A percentile compares a stretch with the other conserved stretches of the same genome.
These are phyloP conservation scores for Lasiodiplodia theobromae DNA, from an alignment of 2,329 filamentous ascomycete species.

Conservation along the genomic window DNA sequence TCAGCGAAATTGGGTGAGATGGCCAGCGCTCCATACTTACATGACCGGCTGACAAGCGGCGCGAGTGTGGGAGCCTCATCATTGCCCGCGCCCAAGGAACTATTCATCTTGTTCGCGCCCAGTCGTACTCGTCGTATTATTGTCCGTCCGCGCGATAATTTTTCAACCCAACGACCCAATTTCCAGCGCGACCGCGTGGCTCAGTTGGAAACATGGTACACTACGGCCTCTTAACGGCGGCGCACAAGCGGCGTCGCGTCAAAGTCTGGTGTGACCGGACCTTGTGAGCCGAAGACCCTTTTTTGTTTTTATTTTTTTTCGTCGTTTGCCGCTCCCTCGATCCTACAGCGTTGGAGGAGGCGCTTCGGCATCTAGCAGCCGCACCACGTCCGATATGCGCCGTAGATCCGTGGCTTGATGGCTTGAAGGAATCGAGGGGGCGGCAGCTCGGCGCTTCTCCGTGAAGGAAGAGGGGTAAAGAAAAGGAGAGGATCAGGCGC, in stretches of 20 bases:
- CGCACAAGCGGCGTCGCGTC: conserved; percentile 4
- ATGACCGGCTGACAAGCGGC: not conserved
- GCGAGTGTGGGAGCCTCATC: not conserved
- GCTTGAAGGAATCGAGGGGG: not conserved
- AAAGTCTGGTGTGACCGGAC: not conserved
- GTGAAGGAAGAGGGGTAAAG: not conserved
- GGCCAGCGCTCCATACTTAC: not conserved
- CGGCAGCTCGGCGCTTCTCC: conserved; percentile 15
- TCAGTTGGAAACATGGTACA: conserved; percentile 2
- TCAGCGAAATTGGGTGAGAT: not conserved
- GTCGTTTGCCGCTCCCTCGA: not conserved
- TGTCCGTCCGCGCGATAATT: not conserved
- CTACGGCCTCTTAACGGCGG: conserved; percentile 17
- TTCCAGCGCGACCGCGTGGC: not conserved
- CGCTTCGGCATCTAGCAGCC: conserved; percentile 6
- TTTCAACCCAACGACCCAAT: not conserved
- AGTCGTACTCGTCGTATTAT: not conserved
- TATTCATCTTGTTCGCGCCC: conserved; percentile 1
- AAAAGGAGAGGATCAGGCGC: not conserved
- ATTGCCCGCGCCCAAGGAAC: not conserved
- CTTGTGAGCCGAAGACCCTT: not conserved
- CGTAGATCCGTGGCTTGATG: conserved; percentile 20
- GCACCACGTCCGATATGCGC: not conserved
- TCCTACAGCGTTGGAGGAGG: conserved; percentile 7
- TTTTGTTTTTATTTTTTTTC: not conserved